Evolutionary conservation across 2,329 filamentous ascomycete species (phyloP).

Genomic region (Aspergillus novofumigatus): DNA sequence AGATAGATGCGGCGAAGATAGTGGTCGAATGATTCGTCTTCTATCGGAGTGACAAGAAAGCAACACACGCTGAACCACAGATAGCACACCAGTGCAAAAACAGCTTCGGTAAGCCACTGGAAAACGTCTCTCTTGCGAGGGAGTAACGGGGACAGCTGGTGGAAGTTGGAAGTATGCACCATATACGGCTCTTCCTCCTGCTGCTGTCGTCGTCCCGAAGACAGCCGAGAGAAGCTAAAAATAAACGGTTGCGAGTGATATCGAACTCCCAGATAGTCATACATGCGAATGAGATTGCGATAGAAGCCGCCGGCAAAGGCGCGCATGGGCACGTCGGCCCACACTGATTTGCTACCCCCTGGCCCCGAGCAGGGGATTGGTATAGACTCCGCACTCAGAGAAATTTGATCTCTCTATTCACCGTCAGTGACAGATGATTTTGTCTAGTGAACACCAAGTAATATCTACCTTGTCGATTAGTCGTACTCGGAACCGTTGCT

Average conservation of each 20-base stretch:
- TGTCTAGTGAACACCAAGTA: conserved; percentile 1
- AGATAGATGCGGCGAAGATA: conserved; percentile 51
- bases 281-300: conserved; percentile 53
- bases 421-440: not conserved
- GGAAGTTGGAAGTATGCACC: conserved; percentile 53
- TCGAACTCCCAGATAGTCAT: conserved; percentile 50
- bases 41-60: conserved; percentile 42
- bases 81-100: conserved; percentile 48
- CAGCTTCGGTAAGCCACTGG: conserved; percentile 42
- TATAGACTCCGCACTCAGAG: conserved; percentile 3
- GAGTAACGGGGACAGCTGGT: conserved; percentile 45
- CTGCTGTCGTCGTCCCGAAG: conserved; percentile 4
- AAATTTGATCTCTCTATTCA: conserved; percentile 2
- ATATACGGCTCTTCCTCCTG: conserved; percentile 40
- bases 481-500: conserved; percentile 40
- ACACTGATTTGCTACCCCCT: conserved; percentile 18
- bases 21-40: conserved; percentile 44
- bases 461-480: conserved; percentile 43
- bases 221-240: conserved; percentile 47
- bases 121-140: conserved; percentile 33
- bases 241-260: conserved; percentile 51
- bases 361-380: not conserved
- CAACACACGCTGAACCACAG: conserved; percentile 53
- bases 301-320: conserved; percentile 53
- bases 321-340: conserved; percentile 51